These are phyloP conservation scores for Nepenthes alata DNA, from an alignment of 179 eudicot genomes.

Conservation along the genomic window DNA sequence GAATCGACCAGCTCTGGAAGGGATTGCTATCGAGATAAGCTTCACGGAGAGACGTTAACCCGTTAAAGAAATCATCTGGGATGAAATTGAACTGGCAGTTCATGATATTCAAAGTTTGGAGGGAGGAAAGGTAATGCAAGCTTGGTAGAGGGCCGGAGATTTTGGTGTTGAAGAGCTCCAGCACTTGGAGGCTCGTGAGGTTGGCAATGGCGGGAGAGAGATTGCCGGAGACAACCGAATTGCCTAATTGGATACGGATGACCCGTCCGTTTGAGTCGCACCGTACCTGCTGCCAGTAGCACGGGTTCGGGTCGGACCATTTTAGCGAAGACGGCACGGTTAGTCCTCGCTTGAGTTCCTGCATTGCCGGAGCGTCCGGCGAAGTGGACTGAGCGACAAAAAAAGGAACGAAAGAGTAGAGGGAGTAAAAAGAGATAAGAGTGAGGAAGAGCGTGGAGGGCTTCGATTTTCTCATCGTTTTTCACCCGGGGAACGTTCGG, in stretches of 20 bases:
- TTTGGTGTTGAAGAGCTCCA: constrained; percentile 30
- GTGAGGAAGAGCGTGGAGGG: too few species aligned
- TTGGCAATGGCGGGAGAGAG: constrained; percentile 30
- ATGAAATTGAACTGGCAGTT: constrained; percentile 28
- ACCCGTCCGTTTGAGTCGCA: constrained; percentile 28
- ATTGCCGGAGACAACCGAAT: constrained; percentile 31
- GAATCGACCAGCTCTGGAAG: constrained; percentile 24
- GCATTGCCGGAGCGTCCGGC: constrained; percentile 32
- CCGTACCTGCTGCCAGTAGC: constrained; percentile 30
- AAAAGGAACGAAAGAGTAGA: constrained; percentile 11
- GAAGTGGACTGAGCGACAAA: constrained; percentile 10
- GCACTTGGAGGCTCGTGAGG: constrained; percentile 35
- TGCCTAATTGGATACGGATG: constrained; percentile 30
- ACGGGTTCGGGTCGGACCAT: constrained; percentile 27
- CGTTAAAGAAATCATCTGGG: constrained; percentile 34
- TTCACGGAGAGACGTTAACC: constrained; percentile 21
- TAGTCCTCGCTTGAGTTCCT: constrained; percentile 16
- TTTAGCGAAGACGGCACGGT: constrained; percentile 28
- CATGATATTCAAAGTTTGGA: constrained; percentile 26
- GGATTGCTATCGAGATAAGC: constrained; percentile 30
- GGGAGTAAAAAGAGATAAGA: neutral
- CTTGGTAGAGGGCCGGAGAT: constrained; percentile 46
- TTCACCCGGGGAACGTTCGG: too few species aligned
- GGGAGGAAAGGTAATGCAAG: constrained; percentile 26
- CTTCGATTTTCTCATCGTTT: too few species aligned